phyloP scores from a whole-genome alignment of 768 basidiomycete species.

The Rhodosporidiobolus odoratus region DNA sequence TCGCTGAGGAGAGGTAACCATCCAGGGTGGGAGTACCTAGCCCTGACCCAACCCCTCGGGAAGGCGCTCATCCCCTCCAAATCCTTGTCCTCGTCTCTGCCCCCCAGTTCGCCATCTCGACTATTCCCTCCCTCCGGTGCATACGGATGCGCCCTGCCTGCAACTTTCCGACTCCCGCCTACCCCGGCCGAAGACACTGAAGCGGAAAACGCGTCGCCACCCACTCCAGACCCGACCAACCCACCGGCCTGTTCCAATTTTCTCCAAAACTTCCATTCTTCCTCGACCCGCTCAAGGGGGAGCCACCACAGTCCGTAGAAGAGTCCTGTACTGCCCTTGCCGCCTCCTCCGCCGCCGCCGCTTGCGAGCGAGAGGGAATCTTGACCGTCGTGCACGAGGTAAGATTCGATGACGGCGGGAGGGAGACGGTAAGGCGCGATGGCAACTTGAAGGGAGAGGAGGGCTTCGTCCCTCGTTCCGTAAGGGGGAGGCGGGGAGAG shows the following conservation, averaged over 20 bases:
- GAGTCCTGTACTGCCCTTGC: constrained; percentile 70
- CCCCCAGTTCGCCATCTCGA: not conserved
- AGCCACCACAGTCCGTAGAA: constrained; percentile 93
- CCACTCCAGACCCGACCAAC: constrained; percentile 65
- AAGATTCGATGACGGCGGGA: constrained; percentile 80
- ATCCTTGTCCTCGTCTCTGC: constrained; percentile 6
- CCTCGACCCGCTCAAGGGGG: constrained; percentile 83
- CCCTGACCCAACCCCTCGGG: constrained; percentile 81
- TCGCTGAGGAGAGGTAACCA: constrained; percentile 96
- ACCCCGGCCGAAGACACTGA: constrained; percentile 5
- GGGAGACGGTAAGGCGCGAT: constrained; percentile 62
- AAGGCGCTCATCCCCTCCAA: constrained; percentile 71
- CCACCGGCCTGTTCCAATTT: constrained; percentile 82
- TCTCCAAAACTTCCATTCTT: constrained; percentile 96
- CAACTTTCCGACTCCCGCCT: not conserved
- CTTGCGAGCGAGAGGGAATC: constrained; percentile 83
- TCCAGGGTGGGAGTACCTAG: constrained; percentile 83
- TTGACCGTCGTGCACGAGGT: constrained; percentile 82
- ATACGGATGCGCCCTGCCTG: constrained; percentile 9
- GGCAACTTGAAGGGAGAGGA: constrained; percentile 61
- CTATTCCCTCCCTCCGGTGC: not conserved
- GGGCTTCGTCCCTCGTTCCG: constrained; percentile 1
- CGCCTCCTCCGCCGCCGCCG: constrained; percentile 39
- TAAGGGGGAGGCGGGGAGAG: constrained; percentile 17
- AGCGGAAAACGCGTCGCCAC: constrained; percentile 59